These are phyloP conservation scores for Ajuga chamaepitys DNA, from an alignment of 257 asterid species.

Conservation along the genomic window DNA sequence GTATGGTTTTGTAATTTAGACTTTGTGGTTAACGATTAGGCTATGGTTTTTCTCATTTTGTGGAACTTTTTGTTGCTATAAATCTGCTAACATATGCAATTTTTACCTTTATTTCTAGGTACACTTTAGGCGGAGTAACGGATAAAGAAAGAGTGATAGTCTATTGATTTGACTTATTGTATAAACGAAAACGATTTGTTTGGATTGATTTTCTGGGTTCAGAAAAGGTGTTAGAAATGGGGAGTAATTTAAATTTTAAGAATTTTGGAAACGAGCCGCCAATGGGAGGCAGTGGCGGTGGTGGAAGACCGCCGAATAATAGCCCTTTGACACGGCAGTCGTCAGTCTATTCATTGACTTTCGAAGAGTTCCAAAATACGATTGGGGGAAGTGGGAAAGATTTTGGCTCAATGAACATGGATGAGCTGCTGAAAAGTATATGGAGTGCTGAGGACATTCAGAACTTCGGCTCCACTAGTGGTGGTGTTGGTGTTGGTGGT, in stretches of 20 bases:
- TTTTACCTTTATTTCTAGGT: slow-evolving; percentile 7
- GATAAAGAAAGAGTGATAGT: background rate
- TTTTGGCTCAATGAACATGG: slow-evolving; percentile 99
- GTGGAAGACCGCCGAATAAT: slow-evolving; percentile 35
- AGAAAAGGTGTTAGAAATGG: slow-evolving; percentile 34
- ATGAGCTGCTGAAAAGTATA: slow-evolving; percentile 80
- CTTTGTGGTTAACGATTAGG: background rate
- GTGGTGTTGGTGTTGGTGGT: slow-evolving; percentile 14
- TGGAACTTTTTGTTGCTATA: background rate
- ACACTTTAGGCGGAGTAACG: slow-evolving; percentile 1
- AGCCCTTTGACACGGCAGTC: slow-evolving; percentile 54
- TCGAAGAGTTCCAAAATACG: slow-evolving; percentile 78
- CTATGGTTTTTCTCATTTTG: background rate
- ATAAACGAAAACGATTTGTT: slow-evolving; percentile 20
- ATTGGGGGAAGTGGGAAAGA: slow-evolving; percentile 67
- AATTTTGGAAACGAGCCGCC: slow-evolving; percentile 39
- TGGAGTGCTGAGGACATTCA: slow-evolving; percentile 97
- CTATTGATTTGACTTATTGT: slow-evolving; percentile 11
- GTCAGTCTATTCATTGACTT: slow-evolving; percentile 79
- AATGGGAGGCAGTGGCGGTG: slow-evolving; percentile 35
- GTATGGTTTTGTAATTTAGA: background rate
- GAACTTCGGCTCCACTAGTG: slow-evolving; percentile 29
- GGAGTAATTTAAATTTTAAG: slow-evolving; percentile 63
- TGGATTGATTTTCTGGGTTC: slow-evolving; percentile 9
- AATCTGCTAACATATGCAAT: background rate